phyloP scores from a whole-genome alignment of 345 rosid genomes.

The Sapria himalayana region DNA sequence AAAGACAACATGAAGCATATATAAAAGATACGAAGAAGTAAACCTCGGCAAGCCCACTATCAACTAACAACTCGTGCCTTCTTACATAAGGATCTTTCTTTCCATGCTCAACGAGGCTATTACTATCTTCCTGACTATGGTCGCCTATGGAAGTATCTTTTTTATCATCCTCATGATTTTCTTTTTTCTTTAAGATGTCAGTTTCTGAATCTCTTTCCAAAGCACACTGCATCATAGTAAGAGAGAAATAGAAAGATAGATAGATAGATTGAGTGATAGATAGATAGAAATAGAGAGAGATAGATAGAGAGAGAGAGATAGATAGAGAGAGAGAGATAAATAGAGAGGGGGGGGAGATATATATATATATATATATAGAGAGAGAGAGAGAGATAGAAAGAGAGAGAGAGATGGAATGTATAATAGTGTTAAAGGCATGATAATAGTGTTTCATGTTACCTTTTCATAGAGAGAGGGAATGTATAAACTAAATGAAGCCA shows the following conservation, averaged over 20 bases:
- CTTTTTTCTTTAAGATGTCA: conserved; percentile 15
- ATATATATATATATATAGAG: too few relatives aligned
- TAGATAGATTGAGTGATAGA: too few relatives aligned
- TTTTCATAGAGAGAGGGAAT: conserved; percentile 38
- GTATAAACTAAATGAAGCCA: conserved; percentile 39
- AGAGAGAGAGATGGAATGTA: too few relatives aligned
- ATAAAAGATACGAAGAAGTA: conserved; percentile 7
- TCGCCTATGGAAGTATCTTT: too few relatives aligned
- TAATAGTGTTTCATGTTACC: conserved; percentile 40
- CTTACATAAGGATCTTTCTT: conserved; percentile 61
- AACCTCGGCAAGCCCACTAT: conserved; percentile 90
- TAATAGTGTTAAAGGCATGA: too few relatives aligned
- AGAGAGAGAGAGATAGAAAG: too few relatives aligned
- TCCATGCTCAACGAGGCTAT: conserved; percentile 20
- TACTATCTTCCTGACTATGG: conserved; percentile 16
- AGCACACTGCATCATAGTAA: conserved; percentile 9
- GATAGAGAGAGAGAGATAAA: too few relatives aligned
- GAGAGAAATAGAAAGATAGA: neutral
- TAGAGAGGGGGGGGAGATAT: too few relatives aligned
- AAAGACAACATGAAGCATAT: neutral
- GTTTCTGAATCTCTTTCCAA: conserved; percentile 20
- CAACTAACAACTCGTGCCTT: conserved; percentile 57
- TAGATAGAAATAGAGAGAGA: too few relatives aligned
- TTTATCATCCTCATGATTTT: conserved; percentile 13
- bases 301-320: too few relatives aligned